These are phyloP conservation scores for Ustilago lituana DNA, from an alignment of 1,284 basidiomycete species.

Conservation along the genomic window DNA sequence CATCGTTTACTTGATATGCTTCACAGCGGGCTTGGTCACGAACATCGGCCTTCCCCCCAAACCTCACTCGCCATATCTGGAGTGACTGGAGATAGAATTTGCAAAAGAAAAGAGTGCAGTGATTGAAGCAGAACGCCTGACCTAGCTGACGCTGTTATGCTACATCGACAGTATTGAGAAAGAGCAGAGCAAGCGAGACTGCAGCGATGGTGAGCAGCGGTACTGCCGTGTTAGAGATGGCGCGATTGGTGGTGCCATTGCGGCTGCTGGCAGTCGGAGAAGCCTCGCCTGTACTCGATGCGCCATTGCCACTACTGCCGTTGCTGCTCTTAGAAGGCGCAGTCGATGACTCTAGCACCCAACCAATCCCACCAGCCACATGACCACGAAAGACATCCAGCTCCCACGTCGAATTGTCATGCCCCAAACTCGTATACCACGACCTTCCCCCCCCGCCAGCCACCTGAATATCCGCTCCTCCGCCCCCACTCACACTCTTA, in stretches of 20 bases:
- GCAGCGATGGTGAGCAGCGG: too few species aligned
- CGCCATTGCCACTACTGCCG: slow-evolving; percentile 1
- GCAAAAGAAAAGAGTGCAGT: too few species aligned
- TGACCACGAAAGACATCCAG: slow-evolving; percentile 76
- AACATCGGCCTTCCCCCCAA: too few species aligned
- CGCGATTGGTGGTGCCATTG: neutral
- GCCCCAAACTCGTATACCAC: slow-evolving; percentile 82
- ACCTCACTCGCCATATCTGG: too few species aligned
- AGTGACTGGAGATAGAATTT: too few species aligned
- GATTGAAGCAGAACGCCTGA: too few species aligned
- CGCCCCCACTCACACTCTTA: slow-evolving; percentile 34
- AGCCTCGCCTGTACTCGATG: too few species aligned
- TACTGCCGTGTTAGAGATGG: too few species aligned
- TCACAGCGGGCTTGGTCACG: too few species aligned
- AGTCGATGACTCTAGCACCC: slow-evolving; percentile 73
- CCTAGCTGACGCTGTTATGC: too few species aligned
- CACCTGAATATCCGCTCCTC: slow-evolving; percentile 34
- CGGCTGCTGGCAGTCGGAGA: neutral
- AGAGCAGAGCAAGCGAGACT: neutral
- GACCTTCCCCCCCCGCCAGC: slow-evolving; percentile 74
- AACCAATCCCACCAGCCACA: slow-evolving; percentile 77
- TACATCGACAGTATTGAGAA: too few species aligned
- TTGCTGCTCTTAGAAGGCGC: slow-evolving; percentile 3
- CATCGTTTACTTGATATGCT: too few species aligned
- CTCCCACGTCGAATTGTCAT: slow-evolving; percentile 75